Evolutionary conservation across 148 eudicot genomes (phyloP).

Genomic region (Chenopodium suecicum): DNA sequence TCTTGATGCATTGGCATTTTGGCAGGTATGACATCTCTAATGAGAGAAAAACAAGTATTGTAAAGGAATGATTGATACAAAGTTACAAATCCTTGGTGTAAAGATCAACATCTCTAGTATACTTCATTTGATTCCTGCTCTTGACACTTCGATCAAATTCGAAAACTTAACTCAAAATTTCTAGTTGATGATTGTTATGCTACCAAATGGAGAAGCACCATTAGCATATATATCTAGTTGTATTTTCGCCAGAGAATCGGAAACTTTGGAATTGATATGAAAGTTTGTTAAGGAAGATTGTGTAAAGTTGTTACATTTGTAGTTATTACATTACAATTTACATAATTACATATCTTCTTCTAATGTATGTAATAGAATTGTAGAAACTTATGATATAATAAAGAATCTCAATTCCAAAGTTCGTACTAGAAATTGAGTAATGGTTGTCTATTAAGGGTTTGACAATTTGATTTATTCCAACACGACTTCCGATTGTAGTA

Average conservation of each 20-base stretch:
- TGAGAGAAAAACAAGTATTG: background rate
- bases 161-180: background rate
- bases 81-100: background rate
- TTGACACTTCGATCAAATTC: background rate
- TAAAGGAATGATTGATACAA: background rate
- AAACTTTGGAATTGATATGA: too few species aligned
- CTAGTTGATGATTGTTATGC: background rate
- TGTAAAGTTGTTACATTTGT: too few species aligned
- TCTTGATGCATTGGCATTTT: background rate
- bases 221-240: background rate
- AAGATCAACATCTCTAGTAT: background rate
- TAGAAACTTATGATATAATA: too few species aligned
- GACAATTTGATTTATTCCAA: too few species aligned
- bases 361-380: too few species aligned
- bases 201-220: background rate
- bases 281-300: background rate
- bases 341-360: too few species aligned
- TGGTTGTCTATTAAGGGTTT: too few species aligned
- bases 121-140: background rate
- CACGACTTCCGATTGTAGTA: too few species aligned
- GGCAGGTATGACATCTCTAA: conserved; percentile 11
- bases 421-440: too few species aligned
- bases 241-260: too few species aligned
- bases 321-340: too few species aligned
- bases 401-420: too few species aligned